Evolutionary conservation across 2,329 filamentous ascomycete genomes (phyloP).

Genomic region (Ophiostoma ips): DNA sequence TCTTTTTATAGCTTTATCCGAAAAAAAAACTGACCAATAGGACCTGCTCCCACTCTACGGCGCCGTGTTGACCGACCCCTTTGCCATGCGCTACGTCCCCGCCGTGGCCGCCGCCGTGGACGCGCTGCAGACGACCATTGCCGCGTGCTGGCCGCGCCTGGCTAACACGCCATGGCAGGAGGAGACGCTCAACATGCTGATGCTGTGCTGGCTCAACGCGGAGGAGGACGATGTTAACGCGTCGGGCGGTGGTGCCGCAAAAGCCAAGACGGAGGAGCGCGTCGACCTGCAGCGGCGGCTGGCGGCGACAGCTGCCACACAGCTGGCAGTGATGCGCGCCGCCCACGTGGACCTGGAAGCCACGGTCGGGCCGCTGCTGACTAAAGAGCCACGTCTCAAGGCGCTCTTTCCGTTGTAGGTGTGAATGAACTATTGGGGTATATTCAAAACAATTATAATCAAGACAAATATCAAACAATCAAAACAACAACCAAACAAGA

Average conservation of each 20-base stretch:
- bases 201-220: conserved; percentile 48
- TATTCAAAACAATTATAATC: neutral
- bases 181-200: conserved; percentile 48
- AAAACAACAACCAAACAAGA: conserved; percentile 2
- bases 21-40: conserved; percentile 22
- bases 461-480: neutral
- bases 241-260: conserved; percentile 10
- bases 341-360: conserved; percentile 16
- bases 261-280: conserved; percentile 7
- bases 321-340: conserved; percentile 21
- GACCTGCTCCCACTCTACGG: conserved; percentile 55
- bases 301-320: conserved; percentile 20
- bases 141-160: conserved; percentile 57
- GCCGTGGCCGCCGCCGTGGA: conserved; percentile 38
- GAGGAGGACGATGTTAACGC: conserved; percentile 22
- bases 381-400: conserved; percentile 23
- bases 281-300: conserved; percentile 22
- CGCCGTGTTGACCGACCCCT: conserved; percentile 52
- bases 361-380: conserved; percentile 22
- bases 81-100: conserved; percentile 40
- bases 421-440: too few species aligned
- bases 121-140: conserved; percentile 43
- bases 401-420: conserved; percentile 18
- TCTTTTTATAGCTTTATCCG: neutral
- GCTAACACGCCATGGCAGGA: conserved; percentile 37